A percentile compares a stretch with the other conserved stretches of the same genome.
phyloP scores from a whole-genome alignment of 768 basidiomycete species.

The Suillus alpinus region DNA sequence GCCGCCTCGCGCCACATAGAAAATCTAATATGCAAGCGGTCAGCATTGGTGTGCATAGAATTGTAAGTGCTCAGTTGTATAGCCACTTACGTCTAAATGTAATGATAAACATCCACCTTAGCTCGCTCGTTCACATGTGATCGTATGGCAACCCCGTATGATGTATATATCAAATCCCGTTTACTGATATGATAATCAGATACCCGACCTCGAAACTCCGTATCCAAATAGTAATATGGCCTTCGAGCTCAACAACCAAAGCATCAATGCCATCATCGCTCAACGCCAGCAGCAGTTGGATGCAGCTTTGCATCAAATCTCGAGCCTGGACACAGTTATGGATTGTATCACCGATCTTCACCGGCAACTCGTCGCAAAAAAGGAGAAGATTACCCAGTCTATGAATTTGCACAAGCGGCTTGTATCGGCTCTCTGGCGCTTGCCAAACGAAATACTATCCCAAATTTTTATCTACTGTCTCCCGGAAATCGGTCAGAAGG shows the following conservation, averaged over 20 bases:
- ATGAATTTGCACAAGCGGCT: conserved; percentile 17
- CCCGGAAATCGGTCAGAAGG: conserved; percentile 15
- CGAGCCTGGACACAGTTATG: conserved; percentile 12
- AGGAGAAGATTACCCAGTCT: background rate
- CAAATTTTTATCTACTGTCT: conserved; percentile 45
- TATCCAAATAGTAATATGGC: too few species aligned
- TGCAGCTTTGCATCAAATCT: conserved; percentile 11
- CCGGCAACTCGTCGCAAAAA: conserved; percentile 13
- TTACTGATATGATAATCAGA: conserved; percentile 2
- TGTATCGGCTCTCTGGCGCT: conserved; percentile 29
- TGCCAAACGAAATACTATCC: conserved; percentile 45
- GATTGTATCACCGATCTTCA: conserved; percentile 8
- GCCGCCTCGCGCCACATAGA: too few species aligned
- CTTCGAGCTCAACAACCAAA: too few species aligned
- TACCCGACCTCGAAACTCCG: conserved; percentile 9
- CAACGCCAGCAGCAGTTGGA: conserved; percentile 14
- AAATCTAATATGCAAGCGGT: too few species aligned
- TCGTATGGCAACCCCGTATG: background rate
- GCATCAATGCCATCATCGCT: conserved; percentile 10
- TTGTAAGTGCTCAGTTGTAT: background rate
- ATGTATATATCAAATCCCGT: background rate
- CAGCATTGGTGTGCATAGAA: background rate
- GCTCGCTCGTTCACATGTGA: background rate
- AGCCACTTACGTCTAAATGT: background rate
- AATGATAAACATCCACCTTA: background rate